phyloP scores from a whole-genome alignment of 192 early-diverging fungal genomes.

The Backusella parvicylindrica region DNA sequence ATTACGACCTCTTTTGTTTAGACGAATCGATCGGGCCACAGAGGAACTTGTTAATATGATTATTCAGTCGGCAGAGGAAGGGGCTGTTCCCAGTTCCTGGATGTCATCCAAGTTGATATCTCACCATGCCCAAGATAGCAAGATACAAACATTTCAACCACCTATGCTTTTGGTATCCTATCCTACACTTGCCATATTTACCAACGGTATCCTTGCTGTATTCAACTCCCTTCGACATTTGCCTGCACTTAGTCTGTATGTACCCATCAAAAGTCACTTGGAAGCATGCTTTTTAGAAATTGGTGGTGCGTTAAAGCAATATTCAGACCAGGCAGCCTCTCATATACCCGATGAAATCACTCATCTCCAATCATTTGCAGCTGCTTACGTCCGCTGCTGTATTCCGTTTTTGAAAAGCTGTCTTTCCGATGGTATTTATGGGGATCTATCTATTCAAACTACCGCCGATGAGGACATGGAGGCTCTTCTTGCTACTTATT shows the following conservation, averaged over 20 bases:
- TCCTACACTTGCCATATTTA: conserved; percentile 61
- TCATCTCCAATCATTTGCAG: conserved; percentile 18
- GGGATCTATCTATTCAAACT: not conserved
- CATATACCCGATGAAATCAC: conserved; percentile 12
- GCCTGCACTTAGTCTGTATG: conserved; percentile 42
- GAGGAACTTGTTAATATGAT: conserved; percentile 43
- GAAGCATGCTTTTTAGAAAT: conserved; percentile 23
- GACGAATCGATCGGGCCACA: conserved; percentile 46
- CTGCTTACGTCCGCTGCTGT: conserved; percentile 29
- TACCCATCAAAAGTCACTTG: conserved; percentile 14
- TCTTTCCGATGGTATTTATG: conserved; percentile 29
- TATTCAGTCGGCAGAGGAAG: conserved; percentile 31
- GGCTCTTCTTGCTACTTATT: not conserved
- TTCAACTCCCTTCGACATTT: conserved; percentile 64
- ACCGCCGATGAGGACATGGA: not conserved
- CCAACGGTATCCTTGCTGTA: conserved; percentile 58
- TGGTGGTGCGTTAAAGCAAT: conserved; percentile 13
- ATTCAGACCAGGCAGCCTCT: conserved; percentile 14
- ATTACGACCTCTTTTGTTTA: conserved; percentile 49
- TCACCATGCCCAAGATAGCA: not conserved
- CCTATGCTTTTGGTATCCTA: conserved; percentile 56
- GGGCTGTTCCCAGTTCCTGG: conserved; percentile 41
- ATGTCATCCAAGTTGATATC: conserved; percentile 30
- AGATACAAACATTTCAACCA: conserved; percentile 40
- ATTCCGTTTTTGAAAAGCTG: conserved; percentile 30